Evolutionary conservation across 371 early-diverging fungal species (phyloP).

Genomic region (Mortierella sp.): DNA sequence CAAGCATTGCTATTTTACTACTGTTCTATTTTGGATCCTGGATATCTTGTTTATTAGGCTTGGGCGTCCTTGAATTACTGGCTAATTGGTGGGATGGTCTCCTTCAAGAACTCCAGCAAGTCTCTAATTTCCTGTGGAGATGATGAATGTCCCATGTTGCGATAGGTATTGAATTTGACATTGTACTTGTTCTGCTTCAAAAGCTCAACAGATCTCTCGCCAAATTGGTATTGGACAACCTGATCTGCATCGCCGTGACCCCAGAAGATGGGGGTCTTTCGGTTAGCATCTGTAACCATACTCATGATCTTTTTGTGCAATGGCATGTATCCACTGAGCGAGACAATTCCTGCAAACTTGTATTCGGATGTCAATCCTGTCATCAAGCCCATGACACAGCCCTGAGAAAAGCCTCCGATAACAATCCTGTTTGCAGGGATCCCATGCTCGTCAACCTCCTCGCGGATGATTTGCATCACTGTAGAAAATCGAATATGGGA

Average conservation of each 20-base stretch:
- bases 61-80: background rate
- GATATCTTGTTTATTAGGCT: background rate
- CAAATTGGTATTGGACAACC: slow-evolving; percentile 81
- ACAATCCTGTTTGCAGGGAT: slow-evolving; percentile 90
- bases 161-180: slow-evolving; percentile 84
- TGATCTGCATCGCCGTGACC: slow-evolving; percentile 90
- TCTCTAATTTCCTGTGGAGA: slow-evolving; percentile 82
- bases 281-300: slow-evolving; percentile 78
- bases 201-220: slow-evolving; percentile 72
- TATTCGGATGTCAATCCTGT: slow-evolving; percentile 80
- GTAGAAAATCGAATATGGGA: slow-evolving; percentile 3
- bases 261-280: slow-evolving; percentile 86
- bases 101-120: slow-evolving; percentile 75
- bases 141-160: slow-evolving; percentile 84
- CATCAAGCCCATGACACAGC: slow-evolving; percentile 82
- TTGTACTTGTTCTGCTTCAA: slow-evolving; percentile 76
- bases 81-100: slow-evolving; percentile 57
- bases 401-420: slow-evolving; percentile 97
- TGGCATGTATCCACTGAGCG: slow-evolving; percentile 88
- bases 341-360: slow-evolving; percentile 69
- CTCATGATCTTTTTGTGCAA: slow-evolving; percentile 68
- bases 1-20: no score
- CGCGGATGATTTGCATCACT: slow-evolving; percentile 80
- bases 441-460: slow-evolving; percentile 81
- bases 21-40: background rate